phyloP scores from a whole-genome alignment of 1,139 yeast genomes.

The Blastobotrys proliferans region DNA sequence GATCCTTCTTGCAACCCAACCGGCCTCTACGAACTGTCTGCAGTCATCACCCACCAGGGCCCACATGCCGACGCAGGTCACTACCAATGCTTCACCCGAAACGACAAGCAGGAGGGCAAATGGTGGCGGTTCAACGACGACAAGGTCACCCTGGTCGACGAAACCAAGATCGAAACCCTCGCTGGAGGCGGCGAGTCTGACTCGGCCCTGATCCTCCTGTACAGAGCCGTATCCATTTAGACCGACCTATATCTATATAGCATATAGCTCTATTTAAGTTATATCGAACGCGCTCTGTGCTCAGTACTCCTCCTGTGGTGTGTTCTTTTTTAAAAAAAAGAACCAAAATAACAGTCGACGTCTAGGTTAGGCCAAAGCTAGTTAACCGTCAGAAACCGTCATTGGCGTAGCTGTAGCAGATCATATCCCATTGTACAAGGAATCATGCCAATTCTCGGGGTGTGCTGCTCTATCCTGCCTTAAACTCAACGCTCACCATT shows the following conservation, averaged over 20 bases:
- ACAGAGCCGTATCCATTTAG: conserved; percentile 51
- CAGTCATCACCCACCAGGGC: conserved; percentile 90
- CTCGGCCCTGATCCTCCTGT: conserved; percentile 82
- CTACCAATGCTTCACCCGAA: conserved; percentile 83
- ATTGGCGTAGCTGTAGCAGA: too few species aligned
- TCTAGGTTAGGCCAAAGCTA: not conserved
- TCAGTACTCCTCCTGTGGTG: not conserved
- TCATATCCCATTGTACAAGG: too few species aligned
- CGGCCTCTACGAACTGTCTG: conserved; percentile 76
- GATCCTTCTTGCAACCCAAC: conserved; percentile 77
- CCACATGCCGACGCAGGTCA: conserved; percentile 97
- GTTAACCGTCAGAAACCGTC: too few species aligned
- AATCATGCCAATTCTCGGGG: too few species aligned
- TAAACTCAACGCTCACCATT: too few species aligned
- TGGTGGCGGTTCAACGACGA: conserved; percentile 98
- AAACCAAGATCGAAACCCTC: conserved; percentile 74
- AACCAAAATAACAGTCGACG: not conserved
- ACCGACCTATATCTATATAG: not conserved
- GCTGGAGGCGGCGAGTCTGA: conserved; percentile 99
- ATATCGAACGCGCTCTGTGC: not conserved
- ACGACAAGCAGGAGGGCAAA: conserved; percentile 56
- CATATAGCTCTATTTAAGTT: not conserved
- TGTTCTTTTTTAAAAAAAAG: not conserved
- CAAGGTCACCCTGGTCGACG: conserved; percentile 70
- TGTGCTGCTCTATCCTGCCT: too few species aligned